A percentile compares a stretch with the other conserved stretches of the same genome.
phyloP scores from a whole-genome alignment of 352 stramenopile species.

The Achlya hypogyna region DNA sequence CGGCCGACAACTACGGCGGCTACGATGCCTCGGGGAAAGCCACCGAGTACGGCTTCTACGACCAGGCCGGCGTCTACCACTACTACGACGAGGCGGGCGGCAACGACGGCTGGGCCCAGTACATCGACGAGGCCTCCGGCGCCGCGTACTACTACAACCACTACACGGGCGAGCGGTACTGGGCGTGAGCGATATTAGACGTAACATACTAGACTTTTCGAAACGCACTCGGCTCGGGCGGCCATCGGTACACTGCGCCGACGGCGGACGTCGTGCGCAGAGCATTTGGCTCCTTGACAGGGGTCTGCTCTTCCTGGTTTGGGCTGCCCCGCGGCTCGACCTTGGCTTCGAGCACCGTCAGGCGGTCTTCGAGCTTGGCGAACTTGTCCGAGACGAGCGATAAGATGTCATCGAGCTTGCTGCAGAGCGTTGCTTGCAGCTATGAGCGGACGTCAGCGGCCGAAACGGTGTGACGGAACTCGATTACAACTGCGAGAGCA shows the following conservation, averaged over 20 bases:
- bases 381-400: background rate
- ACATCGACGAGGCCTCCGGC: constrained; percentile 80
- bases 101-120: constrained; percentile 56
- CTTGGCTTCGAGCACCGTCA: constrained; percentile 1
- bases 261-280: background rate
- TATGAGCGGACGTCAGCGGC: background rate
- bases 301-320: background rate
- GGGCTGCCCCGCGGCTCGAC: background rate
- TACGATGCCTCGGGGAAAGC: constrained; percentile 28
- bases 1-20: constrained; percentile 26
- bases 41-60: constrained; percentile 74
- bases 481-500: background rate
- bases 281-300: background rate
- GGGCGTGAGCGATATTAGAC: constrained; percentile 32
- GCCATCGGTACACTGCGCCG: background rate
- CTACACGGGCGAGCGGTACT: constrained; percentile 78
- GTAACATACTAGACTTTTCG: background rate
- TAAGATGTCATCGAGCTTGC: constrained; percentile 4
- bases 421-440: background rate
- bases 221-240: constrained; percentile 16
- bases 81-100: constrained; percentile 53
- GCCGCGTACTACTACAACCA: constrained; percentile 85
- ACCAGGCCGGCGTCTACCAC: constrained; percentile 69
- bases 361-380: background rate
- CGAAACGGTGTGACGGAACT: too few relatives aligned